A percentile compares a stretch with the other conserved stretches of the same genome.
Conservation (phyloP, 1,139 yeast species). For the Oligophagozyma castellii region DNA sequence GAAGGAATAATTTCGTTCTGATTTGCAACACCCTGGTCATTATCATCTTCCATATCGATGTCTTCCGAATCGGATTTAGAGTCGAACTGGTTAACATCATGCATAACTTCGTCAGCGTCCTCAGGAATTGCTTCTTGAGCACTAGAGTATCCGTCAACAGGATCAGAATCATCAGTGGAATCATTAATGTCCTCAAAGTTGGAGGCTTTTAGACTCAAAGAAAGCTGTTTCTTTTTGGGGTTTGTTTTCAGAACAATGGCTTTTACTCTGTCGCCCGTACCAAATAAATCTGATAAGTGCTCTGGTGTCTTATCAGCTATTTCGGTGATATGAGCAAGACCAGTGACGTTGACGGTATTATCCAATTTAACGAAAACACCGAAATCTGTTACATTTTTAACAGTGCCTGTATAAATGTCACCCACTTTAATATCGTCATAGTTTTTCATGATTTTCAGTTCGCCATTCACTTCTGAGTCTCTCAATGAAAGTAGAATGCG, state of each 20-base stretch:
- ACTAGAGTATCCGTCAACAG: too few relatives aligned
- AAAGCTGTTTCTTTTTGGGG: constrained; percentile 36
- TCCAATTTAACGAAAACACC: constrained; percentile 83
- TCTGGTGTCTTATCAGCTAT: constrained; percentile 59
- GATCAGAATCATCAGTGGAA: constrained; percentile 26
- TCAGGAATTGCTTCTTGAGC: constrained; percentile 22
- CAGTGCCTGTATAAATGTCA: constrained; percentile 65
- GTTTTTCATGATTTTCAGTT: constrained; percentile 38
- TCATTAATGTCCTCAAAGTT: constrained; percentile 59
- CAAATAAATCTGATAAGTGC: constrained; percentile 45
- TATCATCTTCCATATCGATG: constrained; percentile 11
- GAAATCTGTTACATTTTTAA: constrained; percentile 66
- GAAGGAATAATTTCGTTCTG: constrained; percentile 17
- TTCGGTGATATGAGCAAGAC: constrained; percentile 78
- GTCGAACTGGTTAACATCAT: constrained; percentile 13
- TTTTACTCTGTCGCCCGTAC: constrained; percentile 82
- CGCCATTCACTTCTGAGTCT: constrained; percentile 68
- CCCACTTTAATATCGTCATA: constrained; percentile 59
- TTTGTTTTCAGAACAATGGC: constrained; percentile 62
- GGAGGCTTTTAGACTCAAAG: constrained; percentile 8
- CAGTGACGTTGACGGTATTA: constrained; percentile 62
- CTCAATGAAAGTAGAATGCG: constrained; percentile 68
- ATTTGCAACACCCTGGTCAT: constrained; percentile 5
- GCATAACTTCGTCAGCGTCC: constrained; percentile 18
- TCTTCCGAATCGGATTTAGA: constrained; percentile 12